Evolutionary conservation across 2,329 filamentous ascomycete species (phyloP).

Genomic region (Aspergillus neotritici): DNA sequence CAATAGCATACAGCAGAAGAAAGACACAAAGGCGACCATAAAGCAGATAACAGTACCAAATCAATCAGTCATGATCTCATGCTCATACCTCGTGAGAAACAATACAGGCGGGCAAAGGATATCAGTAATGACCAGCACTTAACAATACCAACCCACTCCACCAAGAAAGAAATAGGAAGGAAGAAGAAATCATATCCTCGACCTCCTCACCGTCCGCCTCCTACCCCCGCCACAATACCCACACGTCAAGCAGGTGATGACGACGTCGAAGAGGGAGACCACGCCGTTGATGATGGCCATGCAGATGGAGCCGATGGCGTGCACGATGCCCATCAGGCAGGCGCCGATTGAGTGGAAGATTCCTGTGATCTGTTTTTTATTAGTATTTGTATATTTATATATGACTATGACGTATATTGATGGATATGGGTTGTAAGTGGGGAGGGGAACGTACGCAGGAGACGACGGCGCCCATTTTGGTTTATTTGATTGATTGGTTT

Average conservation of each 20-base stretch:
- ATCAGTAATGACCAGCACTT: no score
- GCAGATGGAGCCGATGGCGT: constrained; percentile 60
- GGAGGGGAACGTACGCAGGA: constrained; percentile 64
- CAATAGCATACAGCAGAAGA: background rate
- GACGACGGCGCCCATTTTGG: constrained; percentile 73
- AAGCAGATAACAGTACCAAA: constrained; percentile 1
- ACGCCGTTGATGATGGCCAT: constrained; percentile 63
- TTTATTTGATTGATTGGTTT: no score
- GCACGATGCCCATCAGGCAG: constrained; percentile 63
- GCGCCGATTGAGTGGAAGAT: constrained; percentile 60
- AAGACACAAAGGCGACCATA: background rate
- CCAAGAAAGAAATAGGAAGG: background rate
- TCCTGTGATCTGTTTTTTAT: constrained; percentile 47
- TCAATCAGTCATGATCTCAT: no score
- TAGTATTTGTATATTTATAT: constrained; percentile 9
- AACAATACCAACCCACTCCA: background rate
- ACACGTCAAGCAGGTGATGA: constrained; percentile 59
- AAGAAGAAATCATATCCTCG: constrained; percentile 13
- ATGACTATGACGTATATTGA: constrained; percentile 12
- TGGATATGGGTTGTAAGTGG: background rate
- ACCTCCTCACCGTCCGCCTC: constrained; percentile 16
- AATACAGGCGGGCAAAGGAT: no score
- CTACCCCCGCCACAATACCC: constrained; percentile 31
- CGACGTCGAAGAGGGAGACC: constrained; percentile 59
- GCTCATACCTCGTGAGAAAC: no score